Evolutionary conservation across 257 asterid genomes (phyloP).

Genomic region (Ilex asprella): DNA sequence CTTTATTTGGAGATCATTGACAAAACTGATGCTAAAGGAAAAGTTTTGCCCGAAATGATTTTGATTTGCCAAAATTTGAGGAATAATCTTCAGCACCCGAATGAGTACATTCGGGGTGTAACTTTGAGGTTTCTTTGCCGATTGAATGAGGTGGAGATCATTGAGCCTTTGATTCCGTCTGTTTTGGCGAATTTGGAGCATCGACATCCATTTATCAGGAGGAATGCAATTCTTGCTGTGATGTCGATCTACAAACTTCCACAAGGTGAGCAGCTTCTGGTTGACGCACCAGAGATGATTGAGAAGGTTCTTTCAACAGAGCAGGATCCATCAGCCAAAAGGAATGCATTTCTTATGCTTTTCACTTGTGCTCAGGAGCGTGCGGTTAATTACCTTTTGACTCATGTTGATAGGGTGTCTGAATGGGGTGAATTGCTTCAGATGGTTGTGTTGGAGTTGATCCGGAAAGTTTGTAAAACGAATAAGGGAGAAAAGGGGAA

Average conservation of each 20-base stretch:
- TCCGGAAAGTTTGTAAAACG: conserved; percentile 81
- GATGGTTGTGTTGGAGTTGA: conserved; percentile 87
- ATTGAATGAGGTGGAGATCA: conserved; percentile 70
- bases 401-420: conserved; percentile 62
- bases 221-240: conserved; percentile 77
- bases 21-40: conserved; percentile 79
- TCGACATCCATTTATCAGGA: conserved; percentile 74
- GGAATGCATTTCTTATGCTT: conserved; percentile 93
- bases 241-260: conserved; percentile 84
- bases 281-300: conserved; percentile 90
- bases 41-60: conserved; percentile 81
- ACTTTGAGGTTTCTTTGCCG: conserved; percentile 89
- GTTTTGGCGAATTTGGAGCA: conserved; percentile 79
- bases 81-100: conserved; percentile 86
- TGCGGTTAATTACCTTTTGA: conserved; percentile 68
- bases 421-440: conserved; percentile 88
- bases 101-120: conserved; percentile 84
- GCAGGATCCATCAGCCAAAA: conserved; percentile 82
- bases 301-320: conserved; percentile 73
- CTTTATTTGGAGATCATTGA: conserved; percentile 79
- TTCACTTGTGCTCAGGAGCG: conserved; percentile 86
- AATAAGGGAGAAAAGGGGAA: conserved; percentile 85
- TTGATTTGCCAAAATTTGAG: conserved; percentile 82
- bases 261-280: conserved; percentile 80
- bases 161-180: conserved; percentile 85